Percentiles rank a stretch among this genome's conserved stretches.
These are phyloP conservation scores for Strobilomyces echinocephalus DNA, from an alignment of 768 basidiomycete species.

Conservation along the genomic window DNA sequence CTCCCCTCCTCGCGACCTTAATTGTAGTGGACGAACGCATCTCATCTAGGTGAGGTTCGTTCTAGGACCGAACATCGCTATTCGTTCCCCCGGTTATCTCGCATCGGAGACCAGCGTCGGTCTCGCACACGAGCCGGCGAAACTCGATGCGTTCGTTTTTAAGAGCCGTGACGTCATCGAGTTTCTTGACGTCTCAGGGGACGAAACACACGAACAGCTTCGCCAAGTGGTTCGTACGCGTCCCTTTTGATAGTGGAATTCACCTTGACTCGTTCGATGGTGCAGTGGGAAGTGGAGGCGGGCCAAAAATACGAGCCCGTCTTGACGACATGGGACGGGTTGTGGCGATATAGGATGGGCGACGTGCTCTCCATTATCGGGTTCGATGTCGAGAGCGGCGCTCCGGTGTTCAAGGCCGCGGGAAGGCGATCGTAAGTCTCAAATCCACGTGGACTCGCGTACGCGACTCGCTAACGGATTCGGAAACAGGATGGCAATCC, in stretches of 20 bases:
- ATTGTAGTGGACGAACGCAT: not conserved
- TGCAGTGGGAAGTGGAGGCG: not conserved
- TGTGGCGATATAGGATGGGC: not conserved
- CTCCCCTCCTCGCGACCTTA: not conserved
- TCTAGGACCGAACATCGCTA: not conserved
- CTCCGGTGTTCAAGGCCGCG: not conserved
- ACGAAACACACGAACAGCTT: not conserved
- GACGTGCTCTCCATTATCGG: not conserved
- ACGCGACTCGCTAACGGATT: not conserved
- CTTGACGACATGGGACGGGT: not conserved
- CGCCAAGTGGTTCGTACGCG: not conserved
- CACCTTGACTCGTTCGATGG: not conserved
- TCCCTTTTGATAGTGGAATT: not conserved
- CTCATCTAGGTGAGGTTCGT: not conserved
- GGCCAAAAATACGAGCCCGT: not conserved
- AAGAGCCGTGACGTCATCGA: not conserved
- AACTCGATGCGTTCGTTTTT: not conserved
- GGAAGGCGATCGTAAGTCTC: not conserved
- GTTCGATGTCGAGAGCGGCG: not conserved
- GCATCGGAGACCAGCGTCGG: not conserved
- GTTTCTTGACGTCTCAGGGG: not conserved
- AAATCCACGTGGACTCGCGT: no score
- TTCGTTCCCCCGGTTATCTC: not conserved
- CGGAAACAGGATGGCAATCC: not conserved
- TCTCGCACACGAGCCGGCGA: not conserved